These are phyloP conservation scores for Ehretia macrophylla DNA, from an alignment of 257 asterid species.

Conservation along the genomic window DNA sequence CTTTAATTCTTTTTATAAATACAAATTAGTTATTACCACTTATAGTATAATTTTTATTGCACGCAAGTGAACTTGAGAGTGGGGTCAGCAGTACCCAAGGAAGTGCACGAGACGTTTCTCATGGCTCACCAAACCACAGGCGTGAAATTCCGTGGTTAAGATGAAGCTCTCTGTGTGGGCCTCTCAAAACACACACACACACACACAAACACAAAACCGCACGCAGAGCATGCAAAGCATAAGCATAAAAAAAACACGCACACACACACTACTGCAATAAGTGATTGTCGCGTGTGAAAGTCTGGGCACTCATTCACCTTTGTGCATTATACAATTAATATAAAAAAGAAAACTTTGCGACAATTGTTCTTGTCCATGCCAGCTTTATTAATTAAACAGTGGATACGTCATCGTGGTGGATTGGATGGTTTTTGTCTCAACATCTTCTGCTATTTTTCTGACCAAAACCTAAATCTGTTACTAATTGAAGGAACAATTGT, in stretches of 20 bases:
- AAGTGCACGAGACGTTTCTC: not conserved
- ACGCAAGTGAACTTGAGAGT: too few species aligned
- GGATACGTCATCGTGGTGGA: not conserved
- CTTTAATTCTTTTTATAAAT: too few species aligned
- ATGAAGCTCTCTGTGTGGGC: slow-evolving; percentile 1
- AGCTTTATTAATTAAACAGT: not conserved
- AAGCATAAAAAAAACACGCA: not conserved
- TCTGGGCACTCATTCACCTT: slow-evolving; percentile 1
- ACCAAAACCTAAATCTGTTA: too few species aligned
- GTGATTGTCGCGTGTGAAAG: slow-evolving; percentile 4
- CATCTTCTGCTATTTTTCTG: too few species aligned
- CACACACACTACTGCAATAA: not conserved
- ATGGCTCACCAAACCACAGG: not conserved
- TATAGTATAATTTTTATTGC: too few species aligned
- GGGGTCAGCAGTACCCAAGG: not conserved
- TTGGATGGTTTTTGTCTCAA: too few species aligned
- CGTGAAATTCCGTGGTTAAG: not conserved
- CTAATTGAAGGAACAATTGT: too few species aligned
- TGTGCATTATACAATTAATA: not conserved
- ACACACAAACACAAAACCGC: not conserved
- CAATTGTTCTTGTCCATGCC: not conserved
- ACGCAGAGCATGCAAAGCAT: not conserved
- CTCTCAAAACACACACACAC: not conserved
- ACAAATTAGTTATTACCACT: too few species aligned
- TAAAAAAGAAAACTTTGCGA: not conserved